Percentiles rank a stretch among this genome's conserved stretches.
phyloP scores from a whole-genome alignment of 129 eudicot genomes.

The Flaveria brownii region DNA sequence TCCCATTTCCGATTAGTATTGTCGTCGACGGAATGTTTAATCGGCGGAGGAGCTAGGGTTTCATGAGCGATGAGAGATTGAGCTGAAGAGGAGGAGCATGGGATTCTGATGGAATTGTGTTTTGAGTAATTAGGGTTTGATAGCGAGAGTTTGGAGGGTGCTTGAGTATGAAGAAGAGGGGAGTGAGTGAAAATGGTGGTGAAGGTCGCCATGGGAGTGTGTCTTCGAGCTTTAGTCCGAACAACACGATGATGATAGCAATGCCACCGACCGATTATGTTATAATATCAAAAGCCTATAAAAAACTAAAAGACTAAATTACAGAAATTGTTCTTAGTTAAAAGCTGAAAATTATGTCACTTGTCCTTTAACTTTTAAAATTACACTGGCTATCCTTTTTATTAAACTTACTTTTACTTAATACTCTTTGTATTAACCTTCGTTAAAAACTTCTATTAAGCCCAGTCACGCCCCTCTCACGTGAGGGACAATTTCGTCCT shows the following conservation, averaged over 20 bases:
- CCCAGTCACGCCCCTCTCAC: no score
- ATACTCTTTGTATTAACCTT: no score
- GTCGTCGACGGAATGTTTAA: neutral
- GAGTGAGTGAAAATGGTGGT: conserved; percentile 28
- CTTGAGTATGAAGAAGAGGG: conserved; percentile 37
- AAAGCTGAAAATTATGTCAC: no score
- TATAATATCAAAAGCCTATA: no score
- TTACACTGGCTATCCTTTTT: no score
- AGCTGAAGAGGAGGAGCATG: conserved; percentile 35
- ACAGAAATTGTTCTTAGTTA: no score
- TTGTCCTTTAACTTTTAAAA: no score
- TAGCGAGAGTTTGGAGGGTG: conserved; percentile 11
- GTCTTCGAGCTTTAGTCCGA: neutral
- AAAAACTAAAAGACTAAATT: no score
- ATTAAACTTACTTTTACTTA: no score
- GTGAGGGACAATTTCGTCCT: no score
- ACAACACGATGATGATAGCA: neutral
- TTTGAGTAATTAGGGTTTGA: conserved; percentile 24
- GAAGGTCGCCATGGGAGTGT: conserved; percentile 40
- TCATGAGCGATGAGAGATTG: conserved; percentile 20
- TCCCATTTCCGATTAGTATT: conserved; percentile 59
- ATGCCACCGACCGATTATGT: no score
- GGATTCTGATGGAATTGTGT: neutral
- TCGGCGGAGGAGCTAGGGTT: conserved; percentile 36
- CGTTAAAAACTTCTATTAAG: no score